Evolutionary conservation across 805 yeast species (phyloP), one percentile per base, ranked within the genome.

Genomic region (Kuraishia molischiana): DNA sequence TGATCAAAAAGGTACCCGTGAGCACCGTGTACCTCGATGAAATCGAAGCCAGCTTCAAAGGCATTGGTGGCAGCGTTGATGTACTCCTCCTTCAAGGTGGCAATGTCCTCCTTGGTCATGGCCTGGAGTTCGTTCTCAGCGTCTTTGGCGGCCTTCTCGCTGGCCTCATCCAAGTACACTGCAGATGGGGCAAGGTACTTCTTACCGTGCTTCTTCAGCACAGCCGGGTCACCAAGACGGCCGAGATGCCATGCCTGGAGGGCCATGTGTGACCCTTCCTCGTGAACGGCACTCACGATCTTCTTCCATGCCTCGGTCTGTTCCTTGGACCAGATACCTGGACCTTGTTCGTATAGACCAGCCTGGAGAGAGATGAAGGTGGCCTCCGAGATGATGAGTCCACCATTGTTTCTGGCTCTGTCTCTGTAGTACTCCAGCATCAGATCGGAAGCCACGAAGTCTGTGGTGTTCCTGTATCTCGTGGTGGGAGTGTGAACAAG

Each of bases 381-480:
- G 11, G 76, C 85, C 52, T 80, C 87, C 5, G 79, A 58, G 44
- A 76, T 68, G 24, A 79, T 44, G 43, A 81, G 54, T 14, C 83
- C 67, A 15, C 86, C 86, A 15, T 72, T 69, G 39, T 58, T 56
- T 34, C 58, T 49, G 1, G 85, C 67, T 46, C 85, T 64, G 46
- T 75, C 74, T 20, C 51, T 61, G 49, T 81, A 81, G 53, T 79
- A 77, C 41, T 67, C 59, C n/a, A 56, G 50, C 42, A 67, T 61
- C 40, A 72, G 61, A 26, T 70, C 74, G 4, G 68, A 58, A 10
- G 79, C 72, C 24, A 62, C 60, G 40, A 55, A 59, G 21, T 62
- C 68, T 3, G 46, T 48, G 3, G 52, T 47, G 32, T 59, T 56
- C 39, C 79, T 58, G 39, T 46, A 38, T 41, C 81, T 56, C 13